Conservation (phyloP, 2,329 filamentous ascomycete species). For the Penicillium sp. region DNA sequence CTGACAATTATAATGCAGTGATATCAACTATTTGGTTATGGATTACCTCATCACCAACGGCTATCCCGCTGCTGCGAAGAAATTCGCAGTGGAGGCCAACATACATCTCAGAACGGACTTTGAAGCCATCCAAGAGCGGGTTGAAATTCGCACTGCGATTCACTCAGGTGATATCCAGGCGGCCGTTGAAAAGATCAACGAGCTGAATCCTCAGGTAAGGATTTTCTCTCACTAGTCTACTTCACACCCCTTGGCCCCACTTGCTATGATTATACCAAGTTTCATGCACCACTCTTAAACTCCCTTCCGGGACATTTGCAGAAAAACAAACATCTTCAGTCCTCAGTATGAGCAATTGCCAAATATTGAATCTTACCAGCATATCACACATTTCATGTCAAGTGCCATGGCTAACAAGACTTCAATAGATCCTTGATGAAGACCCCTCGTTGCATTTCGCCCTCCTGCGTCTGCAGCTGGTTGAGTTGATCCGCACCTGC, state of each 20-base stretch:
- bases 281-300: constrained; percentile 99
- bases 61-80: constrained; percentile 87
- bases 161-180: constrained; percentile 80
- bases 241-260: constrained; percentile 11
- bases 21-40: constrained; percentile 92
- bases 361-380: constrained; percentile 15
- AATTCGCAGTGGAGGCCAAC: constrained; percentile 92
- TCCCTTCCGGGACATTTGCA: constrained; percentile 77
- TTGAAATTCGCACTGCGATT: constrained; percentile 81
- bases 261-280: constrained; percentile 88
- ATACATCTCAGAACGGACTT: constrained; percentile 71
- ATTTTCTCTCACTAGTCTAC: constrained; percentile 5
- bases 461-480: constrained; percentile 82
- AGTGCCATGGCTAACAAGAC: constrained; percentile 26
- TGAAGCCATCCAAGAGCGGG: constrained; percentile 71
- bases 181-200: constrained; percentile 84
- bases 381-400: constrained; percentile 13
- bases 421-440: constrained; percentile 74
- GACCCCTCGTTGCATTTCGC: constrained; percentile 85
- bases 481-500: constrained; percentile 84
- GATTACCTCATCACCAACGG: constrained; percentile 97
- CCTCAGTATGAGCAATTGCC: constrained; percentile 73
- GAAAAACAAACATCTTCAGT: constrained; percentile 77
- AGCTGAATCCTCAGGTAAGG: constrained; percentile 85
- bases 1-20: constrained; percentile 57